Evolutionary conservation across 345 rosid species (phyloP), one percentile per base, ranked within the genome.

Genomic region (Salix koriyanagi): DNA sequence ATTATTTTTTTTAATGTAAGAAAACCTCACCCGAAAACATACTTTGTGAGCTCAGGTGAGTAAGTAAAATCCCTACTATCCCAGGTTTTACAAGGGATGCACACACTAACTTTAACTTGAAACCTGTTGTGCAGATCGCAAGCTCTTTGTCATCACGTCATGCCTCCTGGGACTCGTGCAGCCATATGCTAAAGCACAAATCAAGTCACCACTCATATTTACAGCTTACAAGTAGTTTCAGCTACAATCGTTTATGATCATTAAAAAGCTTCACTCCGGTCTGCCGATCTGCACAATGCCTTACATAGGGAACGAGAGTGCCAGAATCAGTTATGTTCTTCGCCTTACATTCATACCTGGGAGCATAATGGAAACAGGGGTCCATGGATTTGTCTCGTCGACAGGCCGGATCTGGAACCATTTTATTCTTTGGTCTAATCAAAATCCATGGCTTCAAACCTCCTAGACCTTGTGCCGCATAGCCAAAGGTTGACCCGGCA

Each of bases 381-480:
- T 74, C 76, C 70, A 74, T 74, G 8, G 76, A 74, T 19, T 5
- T 44, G 28, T 41, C 77, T 74, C 32, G 70, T 6, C 30, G 65
- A 46, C 76, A 74, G 30, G 76, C n/a, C 5, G 14, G 61, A 42
- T 64, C 30, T 28, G 52, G 52, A 46, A 46, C 52, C 52, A 7
- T 61, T 25, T 67, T 67, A 42, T 73, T 32, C 37, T 10, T 25
- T 16, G 54, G 76, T 23, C 13, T 41, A 25, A 44, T 58, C 74
- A 76, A 58, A 23, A 76, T 39, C 79, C 79, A 76, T 19, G 79
- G 79, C 65, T 69, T 76, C 68, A 69, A 41, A 26, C 79, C 79
- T 58, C 60, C 79, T 11, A 76, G 68, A 69, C 74, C 46, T 10
- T 76, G 79, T 6, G 79, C 79, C 2, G 69, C 79, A 42, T 76